A percentile compares a stretch with the other conserved stretches of the same genome.
These are phyloP conservation scores for Pseudocercospora ulei DNA, from an alignment of 2,329 filamentous ascomycete genomes.

Conservation along the genomic window DNA sequence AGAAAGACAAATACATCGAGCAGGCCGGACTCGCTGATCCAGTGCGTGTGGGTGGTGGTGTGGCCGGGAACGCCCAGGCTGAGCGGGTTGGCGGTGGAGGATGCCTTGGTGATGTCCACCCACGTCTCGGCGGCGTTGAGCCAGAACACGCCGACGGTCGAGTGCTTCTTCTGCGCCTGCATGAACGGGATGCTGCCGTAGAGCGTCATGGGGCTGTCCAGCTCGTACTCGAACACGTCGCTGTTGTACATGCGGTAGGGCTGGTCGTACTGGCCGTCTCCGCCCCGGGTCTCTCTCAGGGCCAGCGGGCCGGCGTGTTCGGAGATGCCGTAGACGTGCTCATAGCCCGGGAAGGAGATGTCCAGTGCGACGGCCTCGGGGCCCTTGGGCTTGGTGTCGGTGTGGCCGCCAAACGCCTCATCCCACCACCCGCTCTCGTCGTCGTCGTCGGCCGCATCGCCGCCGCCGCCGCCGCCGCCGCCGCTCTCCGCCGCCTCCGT, in stretches of 20 bases:
- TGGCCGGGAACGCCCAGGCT: constrained; percentile 60
- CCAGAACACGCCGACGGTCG: constrained; percentile 94
- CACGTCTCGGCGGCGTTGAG: constrained; percentile 94
- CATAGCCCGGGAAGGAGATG: constrained; percentile 83
- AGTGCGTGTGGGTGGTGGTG: constrained; percentile 79
- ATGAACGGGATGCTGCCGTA: constrained; percentile 97
- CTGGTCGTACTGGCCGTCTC: constrained; percentile 72
- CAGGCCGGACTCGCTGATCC: constrained; percentile 86
- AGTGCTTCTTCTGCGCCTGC: constrained; percentile 90
- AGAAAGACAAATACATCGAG: constrained; percentile 92
- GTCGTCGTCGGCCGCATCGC: constrained; percentile 46
- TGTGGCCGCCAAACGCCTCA: constrained; percentile 88
- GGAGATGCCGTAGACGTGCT: constrained; percentile 86
- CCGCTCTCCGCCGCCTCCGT: constrained; percentile 79
- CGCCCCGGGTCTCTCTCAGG: constrained; percentile 80
- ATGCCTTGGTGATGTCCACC: constrained; percentile 84
- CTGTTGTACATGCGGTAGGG: constrained; percentile 93
- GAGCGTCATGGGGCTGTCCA: constrained; percentile 95
- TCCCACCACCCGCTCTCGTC: constrained; percentile 97
- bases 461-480: constrained; percentile 50
- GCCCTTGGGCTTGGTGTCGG: constrained; percentile 86
- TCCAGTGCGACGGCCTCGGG: constrained; percentile 87
- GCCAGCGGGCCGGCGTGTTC: constrained; percentile 85
- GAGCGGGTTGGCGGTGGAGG: constrained; percentile 62
- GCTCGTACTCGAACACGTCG: constrained; percentile 94